Evolutionary conservation across 805 yeast species (phyloP).

Genomic region (Starmerella floris): DNA sequence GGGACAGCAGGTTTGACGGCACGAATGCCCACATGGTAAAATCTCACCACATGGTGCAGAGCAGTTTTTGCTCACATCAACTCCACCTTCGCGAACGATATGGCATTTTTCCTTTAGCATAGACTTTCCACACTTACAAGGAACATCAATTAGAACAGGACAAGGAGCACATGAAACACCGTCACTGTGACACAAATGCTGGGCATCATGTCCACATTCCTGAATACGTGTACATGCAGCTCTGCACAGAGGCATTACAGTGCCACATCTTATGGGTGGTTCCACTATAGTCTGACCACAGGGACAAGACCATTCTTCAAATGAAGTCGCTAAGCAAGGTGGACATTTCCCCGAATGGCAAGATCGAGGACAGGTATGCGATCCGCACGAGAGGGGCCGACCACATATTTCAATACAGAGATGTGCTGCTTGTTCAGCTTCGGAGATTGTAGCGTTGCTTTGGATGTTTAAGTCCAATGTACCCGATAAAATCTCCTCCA

Average conservation of each 20-base stretch:
- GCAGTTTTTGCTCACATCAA: not conserved
- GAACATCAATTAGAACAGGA: slow-evolving; percentile 32
- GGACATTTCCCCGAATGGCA: slow-evolving; percentile 28
- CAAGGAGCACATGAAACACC: slow-evolving; percentile 17
- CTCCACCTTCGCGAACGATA: not conserved
- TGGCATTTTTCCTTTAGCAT: slow-evolving; percentile 1
- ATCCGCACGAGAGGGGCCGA: slow-evolving; percentile 22
- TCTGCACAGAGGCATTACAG: slow-evolving; percentile 22
- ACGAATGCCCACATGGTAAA: slow-evolving; percentile 13
- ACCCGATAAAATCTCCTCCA: not conserved
- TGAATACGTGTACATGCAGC: slow-evolving; percentile 20
- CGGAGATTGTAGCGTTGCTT: not conserved
- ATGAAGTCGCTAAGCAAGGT: slow-evolving; percentile 24
- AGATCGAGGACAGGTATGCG: slow-evolving; percentile 21
- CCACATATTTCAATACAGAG: slow-evolving; percentile 23
- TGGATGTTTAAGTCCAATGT: not conserved
- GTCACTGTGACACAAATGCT: slow-evolving; percentile 19
- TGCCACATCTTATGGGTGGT: slow-evolving; percentile 28
- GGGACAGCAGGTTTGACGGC: slow-evolving; percentile 7
- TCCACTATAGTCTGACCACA: slow-evolving; percentile 24
- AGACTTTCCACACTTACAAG: slow-evolving; percentile 48
- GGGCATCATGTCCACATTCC: slow-evolving; percentile 25
- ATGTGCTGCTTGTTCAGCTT: slow-evolving; percentile 18
- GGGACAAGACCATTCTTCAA: slow-evolving; percentile 24
- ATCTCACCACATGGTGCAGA: slow-evolving; percentile 1